Conservation (phyloP, 257 asterid species). For the Avicennia marina region DNA sequence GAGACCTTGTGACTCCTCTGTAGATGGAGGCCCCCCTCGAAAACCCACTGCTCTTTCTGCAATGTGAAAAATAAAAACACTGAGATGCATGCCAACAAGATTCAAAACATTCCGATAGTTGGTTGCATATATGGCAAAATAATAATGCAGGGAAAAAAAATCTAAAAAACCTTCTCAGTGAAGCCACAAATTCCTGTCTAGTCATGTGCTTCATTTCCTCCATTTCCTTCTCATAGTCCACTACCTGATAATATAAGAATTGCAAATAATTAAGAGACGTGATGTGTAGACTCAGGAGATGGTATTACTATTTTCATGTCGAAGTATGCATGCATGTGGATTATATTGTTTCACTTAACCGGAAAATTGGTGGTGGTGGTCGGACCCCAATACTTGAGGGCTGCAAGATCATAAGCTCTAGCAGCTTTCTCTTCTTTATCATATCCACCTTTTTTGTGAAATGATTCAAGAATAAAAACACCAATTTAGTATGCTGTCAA, state of each 20-base stretch:
- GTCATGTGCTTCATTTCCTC: constrained; percentile 89
- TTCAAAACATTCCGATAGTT: neutral
- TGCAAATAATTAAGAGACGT: neutral
- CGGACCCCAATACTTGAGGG: constrained; percentile 90
- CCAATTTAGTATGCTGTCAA: constrained; percentile 13
- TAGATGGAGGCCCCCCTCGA: constrained; percentile 90
- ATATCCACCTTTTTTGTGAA: constrained; percentile 61
- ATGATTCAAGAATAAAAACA: constrained; percentile 10
- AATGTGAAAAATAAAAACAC: neutral
- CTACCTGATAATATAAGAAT: constrained; percentile 29
- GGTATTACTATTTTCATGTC: no score
- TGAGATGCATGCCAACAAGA: neutral
- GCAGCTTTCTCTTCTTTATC: constrained; percentile 95
- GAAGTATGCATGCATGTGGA: neutral
- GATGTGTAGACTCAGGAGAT: no score
- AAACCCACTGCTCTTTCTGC: constrained; percentile 90
- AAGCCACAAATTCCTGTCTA: constrained; percentile 92
- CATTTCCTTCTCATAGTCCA: constrained; percentile 66
- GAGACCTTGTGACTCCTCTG: constrained; percentile 92
- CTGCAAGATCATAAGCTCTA: constrained; percentile 91
- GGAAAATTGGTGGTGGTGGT: constrained; percentile 85
- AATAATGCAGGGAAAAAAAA: neutral
- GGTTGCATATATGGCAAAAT: neutral
- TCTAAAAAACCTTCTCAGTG: constrained; percentile 71
- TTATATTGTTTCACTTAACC: constrained; percentile 24